Base-by-base conservation (phyloP, 805 yeast genomes). In the Danielozyma ontarioensis region DNA sequence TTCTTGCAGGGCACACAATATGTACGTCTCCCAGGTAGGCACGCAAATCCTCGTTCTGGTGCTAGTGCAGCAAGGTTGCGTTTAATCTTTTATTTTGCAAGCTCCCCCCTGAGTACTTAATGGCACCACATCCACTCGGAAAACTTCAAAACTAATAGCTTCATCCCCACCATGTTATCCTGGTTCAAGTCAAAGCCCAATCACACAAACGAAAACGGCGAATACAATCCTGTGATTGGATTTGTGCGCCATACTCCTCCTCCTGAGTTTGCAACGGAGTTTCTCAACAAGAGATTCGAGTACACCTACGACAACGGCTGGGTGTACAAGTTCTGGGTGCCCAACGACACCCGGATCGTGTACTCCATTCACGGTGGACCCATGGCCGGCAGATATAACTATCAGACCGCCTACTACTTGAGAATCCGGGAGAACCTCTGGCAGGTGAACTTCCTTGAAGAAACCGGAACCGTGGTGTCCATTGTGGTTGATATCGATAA, bases 251-350 rank as follows among this genome's bases (percentile, higher is more conserved):
- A 28, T 17, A 21, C 25, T 5, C 33, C 25, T 7, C 33, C 36
- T 3, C 14, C 21, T 5, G 36, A 33, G 22, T 33, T 33, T 25
- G 25, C 28, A 11, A 22, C 17, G 11, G 36, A 33, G 17, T 8
- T 33, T 17, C 19, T 28, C 11, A 28, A 33, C 25, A 33, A 33
- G 25, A 28, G 27, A 14, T 33, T 33, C 26, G 32, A 7, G 11
- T 33, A 33, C 22, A 33, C 36, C 14, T 33, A 33, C 28, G 25
- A 33, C 26, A 33, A 33, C 29, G 36, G 36, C 13, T 33, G 36
- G 36, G 25, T 23, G 13, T 33, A 33, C 33, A 17, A 33, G 22
- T 33, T 33, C 22, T 24, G 23, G 13, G 36, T 33, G 15, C 36
- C 36, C 13, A 33, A 19, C 22, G 27, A 24, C 8, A 25, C 28